Base-by-base conservation (phyloP, 176 grass and related monocot species). In the Aechmea fasciata region DNA sequence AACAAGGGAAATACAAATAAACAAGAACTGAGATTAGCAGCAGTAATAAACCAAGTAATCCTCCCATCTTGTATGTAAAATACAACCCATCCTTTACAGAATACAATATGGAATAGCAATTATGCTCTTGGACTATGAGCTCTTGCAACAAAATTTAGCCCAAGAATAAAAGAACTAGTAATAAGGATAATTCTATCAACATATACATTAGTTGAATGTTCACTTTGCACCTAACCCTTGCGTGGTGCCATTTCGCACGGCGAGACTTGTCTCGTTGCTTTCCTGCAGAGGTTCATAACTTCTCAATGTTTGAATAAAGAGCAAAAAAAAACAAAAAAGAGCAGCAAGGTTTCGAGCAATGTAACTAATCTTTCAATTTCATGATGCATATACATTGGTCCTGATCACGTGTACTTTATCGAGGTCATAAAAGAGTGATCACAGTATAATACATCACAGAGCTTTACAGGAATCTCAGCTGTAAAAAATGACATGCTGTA, bases 101-200 rank as follows among this genome's bases (percentile, higher is more conserved):
- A 41, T 8, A 7, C 33, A 6, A 41, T 41, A 41, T 41, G 33
- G 33, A 11, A 24, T 24, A 23, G 23, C 57, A 20, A 63, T 49
- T 67, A 67, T 67, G 14, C 11, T 67, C 26, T 48, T 67, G 65
- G 65, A 41, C 65, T 17, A 67, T 20, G 41, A 10, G 9, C 29
- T n/a, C 64, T 47, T 2, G 13, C 13, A 67, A 49, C 65, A 67
- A 67, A 67, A 67, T n/a, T 67, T 67, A 67, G 65, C 65, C 65
- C 65, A 18, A 67, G 41, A 17, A 67, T 47, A 10, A 67, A 67
- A 67, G 33, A 67, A 67, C 48, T n/a, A 48, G 33, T 17, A 17
- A 17, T 19, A 18, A 67, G 33, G 9, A 3, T 10, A 47, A 15
- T 67, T 67, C 14, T 20, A 67, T 11, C 10, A 2, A 48, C 3